Base-by-base conservation (phyloP, 805 yeast species). In the Clavispora vitiphila region DNA sequence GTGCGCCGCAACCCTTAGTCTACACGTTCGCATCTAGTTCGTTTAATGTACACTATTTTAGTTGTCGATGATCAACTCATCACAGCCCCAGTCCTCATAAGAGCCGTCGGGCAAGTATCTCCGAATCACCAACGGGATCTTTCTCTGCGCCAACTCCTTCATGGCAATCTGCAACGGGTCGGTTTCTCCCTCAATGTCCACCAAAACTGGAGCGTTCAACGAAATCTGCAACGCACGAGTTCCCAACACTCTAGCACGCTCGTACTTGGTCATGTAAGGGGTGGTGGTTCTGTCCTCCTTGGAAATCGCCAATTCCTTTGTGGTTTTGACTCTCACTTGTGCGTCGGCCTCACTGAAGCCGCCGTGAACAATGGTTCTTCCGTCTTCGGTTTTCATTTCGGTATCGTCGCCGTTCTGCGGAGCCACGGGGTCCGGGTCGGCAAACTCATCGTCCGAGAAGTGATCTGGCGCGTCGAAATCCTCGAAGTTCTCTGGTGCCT, bases 61-160 rank as follows among this genome's bases (percentile, higher is more conserved):
- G 57, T 74, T 79, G 63, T 93, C 98, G 43, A 90, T 86, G 60
- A 93, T 90, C 58, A 93, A 77, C 68, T 93, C 99, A 64, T 93
- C 98, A 58, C 96, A 93, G 40, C 96, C 96, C 99, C 99, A 93
- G 62, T 93, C 99, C 69, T 93, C 99, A 58, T 80, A 91, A 40
- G 95, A 80, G 5, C 98, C 96, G 61, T 95, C 99, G 3, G 99
- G 99, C 54, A 93, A 75, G 61, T 88, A 95, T 66, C 99, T 78
- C 76, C 99, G 81, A 37, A 93, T 86, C 35, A 95, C 95, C 56
- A 93, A 75, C 1, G 99, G 99, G 43, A 95, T 89, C 64, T 90
- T 93, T 65, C 86, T 81, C 65, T 93, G 98, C 1, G 95, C 79
- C 49, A 93, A 76, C 65, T 93, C 99, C 65, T 95, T 93, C 87